Base-by-base conservation (phyloP, 164 flowering plant genomes). In the Liquidambar formosana region DNA sequence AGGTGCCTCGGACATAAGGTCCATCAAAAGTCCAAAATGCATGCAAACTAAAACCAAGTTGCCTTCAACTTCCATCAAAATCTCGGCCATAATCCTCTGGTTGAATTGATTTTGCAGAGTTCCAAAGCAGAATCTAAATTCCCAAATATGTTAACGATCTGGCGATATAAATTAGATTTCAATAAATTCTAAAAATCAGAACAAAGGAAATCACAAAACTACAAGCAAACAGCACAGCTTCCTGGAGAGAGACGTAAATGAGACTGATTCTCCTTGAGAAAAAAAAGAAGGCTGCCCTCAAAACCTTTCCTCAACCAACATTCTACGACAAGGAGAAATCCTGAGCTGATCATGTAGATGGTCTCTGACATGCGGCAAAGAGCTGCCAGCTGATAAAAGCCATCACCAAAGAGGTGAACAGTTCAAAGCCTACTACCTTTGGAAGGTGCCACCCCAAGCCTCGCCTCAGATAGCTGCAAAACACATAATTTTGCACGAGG, bases 361-460 rank as follows among this genome's bases (percentile, higher is more conserved):
- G 97, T 78, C 89, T 92, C 73, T 95, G 99, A 71, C 97, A 95
- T 16, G 94, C 94, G 45, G 87, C 64, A 71, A 93, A 85, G 27
- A 95, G 88, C 78, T 89, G 97, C 92, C 94, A 93, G 68, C 97
- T 88, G 63, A 88, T 78, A 57, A 93, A 87, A 57, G 99, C 97
- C 89, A 93, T 89, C 49, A 82, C 85, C 77, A 95, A 67, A 16
- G 97, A 95, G 5, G 90, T 78, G 51, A 86, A 82, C 25, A 95
- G 69, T 73, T 95, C 94, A 77, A 93, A 93, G 43, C 97, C 91
- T 10, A 95, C 97, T 49, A 93, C 89, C 78, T 87, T 80, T 0
- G 93, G 93, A 43, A 92, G 79, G 70, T 91, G 88, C 99, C 97
- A 95, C 44, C 94, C 97, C 79, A 93, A 72, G 63, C 94, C 84